Base-by-base conservation (phyloP, 2,329 filamentous ascomycete genomes). In the Beauveria rudraprayagi region DNA sequence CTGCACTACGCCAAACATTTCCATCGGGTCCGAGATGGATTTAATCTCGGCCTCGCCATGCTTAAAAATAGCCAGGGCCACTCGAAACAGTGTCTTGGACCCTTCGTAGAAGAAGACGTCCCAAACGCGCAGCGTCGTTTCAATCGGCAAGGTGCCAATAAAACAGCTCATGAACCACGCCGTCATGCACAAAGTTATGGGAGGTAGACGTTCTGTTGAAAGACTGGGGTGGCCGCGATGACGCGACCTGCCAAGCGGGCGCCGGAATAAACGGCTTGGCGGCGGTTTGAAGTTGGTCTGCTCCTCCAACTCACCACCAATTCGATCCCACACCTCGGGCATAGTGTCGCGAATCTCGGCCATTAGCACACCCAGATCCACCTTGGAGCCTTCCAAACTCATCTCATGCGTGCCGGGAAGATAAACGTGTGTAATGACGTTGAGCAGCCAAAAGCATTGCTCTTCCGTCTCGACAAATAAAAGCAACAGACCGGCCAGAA, bases 81-180 rank as follows among this genome's bases (percentile, higher is more conserved):
- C 90, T 53, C 92, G 90, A 77, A 97, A 97, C 7, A 97, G 83
- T 0, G 92, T 96, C 72, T 94, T 95, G 54, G 89, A 92, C 3
- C 93, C 93, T 74, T 97, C 93, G 73, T 95, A 96, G 72, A 97
- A 96, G 70, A 97, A 92, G 1, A 91, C 85, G 68, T 97, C 93
- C 93, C 93, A 97, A 1, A 97, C 91, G 8, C 93, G 88, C 19
- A 97, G 82, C 0, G 92, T 93, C 19, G 89, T 91, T 75, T 97
- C 93, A 64, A 96, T 92, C 2, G 93, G 93, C 19, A 97, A 78
- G 0, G 91, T 96, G 58, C 92, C 92, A 63, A 97, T 94, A 73
- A 94, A 97, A 68, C 94, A 90, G 54, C 90, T 95, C 93, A 97
- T 97, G 73, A 97, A 95, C 93, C 93, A 97, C 4, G 92, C 90